phyloP scores from a whole-genome alignment of 2,329 filamentous ascomycete species.

The Trichoderma brevicompactum region DNA sequence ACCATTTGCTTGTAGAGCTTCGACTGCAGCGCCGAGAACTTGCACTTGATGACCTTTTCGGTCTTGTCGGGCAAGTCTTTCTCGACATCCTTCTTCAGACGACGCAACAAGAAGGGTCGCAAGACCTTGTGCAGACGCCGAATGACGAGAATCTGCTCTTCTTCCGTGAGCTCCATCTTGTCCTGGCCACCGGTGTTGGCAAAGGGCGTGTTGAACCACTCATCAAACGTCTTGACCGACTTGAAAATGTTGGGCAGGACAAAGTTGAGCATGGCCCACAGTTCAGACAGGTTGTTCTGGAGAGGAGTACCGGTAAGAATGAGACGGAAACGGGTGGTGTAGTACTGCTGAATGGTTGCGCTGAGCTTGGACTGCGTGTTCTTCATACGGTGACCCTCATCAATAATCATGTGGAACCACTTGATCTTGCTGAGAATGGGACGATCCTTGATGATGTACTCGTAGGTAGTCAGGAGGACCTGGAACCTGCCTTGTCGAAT shows the following conservation, averaged over 20 bases:
- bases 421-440: constrained; percentile 97
- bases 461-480: constrained; percentile 94
- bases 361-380: constrained; percentile 96
- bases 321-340: constrained; percentile 89
- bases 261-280: constrained; percentile 99
- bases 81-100: constrained; percentile 99
- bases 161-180: constrained; percentile 98
- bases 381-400: constrained; percentile 99
- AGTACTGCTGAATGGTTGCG: constrained; percentile 92
- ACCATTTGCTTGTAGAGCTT: constrained; percentile 98
- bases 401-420: constrained; percentile 99
- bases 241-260: constrained; percentile 99
- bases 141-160: constrained; percentile 98
- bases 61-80: constrained; percentile 99
- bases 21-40: constrained; percentile 90
- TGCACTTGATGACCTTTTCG: constrained; percentile 98
- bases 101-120: constrained; percentile 93
- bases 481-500: constrained; percentile 96
- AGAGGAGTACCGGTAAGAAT: constrained; percentile 97
- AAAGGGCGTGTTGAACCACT: constrained; percentile 99
- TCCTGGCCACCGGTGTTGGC: constrained; percentile 97
- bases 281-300: constrained; percentile 93
- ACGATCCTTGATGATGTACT: constrained; percentile 99
- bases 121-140: constrained; percentile 97
- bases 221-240: constrained; percentile 96